Conservation (phyloP, 345 rosid genomes). For the Capsella bursapastoris region DNA sequence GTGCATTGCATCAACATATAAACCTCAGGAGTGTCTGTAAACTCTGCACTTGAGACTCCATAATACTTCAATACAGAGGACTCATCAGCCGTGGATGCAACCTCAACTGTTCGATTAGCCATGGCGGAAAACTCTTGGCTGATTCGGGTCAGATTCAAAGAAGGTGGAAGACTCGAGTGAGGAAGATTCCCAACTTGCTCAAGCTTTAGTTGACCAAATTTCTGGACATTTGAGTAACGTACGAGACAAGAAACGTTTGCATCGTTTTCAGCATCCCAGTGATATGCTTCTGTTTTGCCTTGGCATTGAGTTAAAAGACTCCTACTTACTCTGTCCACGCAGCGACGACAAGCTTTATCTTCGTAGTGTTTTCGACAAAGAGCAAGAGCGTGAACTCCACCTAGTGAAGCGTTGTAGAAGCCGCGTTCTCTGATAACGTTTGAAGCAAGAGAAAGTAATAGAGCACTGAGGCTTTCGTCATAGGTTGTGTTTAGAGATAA, state of each 20-base stretch:
- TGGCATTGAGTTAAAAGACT: constrained; percentile 42
- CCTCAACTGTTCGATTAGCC: constrained; percentile 36
- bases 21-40: constrained; percentile 22
- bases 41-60: constrained; percentile 44
- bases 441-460: constrained; percentile 46
- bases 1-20: constrained; percentile 59
- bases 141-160: constrained; percentile 40
- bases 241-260: constrained; percentile 42
- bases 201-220: constrained; percentile 43
- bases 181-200: constrained; percentile 9
- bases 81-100: constrained; percentile 35
- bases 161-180: constrained; percentile 4
- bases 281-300: constrained; percentile 47
- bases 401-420: constrained; percentile 45
- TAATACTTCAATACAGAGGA: constrained; percentile 50
- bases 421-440: constrained; percentile 38
- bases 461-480: constrained; percentile 27
- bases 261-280: constrained; percentile 37
- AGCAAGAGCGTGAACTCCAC: constrained; percentile 47
- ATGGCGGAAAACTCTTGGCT: constrained; percentile 36
- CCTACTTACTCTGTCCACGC: constrained; percentile 30
- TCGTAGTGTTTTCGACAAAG: constrained; percentile 51
- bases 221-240: constrained; percentile 46
- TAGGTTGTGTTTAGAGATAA: constrained; percentile 42
- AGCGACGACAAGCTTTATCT: constrained; percentile 39